phyloP scores from a whole-genome alignment of 1,139 yeast genomes.

The Geotrichum candidum region DNA sequence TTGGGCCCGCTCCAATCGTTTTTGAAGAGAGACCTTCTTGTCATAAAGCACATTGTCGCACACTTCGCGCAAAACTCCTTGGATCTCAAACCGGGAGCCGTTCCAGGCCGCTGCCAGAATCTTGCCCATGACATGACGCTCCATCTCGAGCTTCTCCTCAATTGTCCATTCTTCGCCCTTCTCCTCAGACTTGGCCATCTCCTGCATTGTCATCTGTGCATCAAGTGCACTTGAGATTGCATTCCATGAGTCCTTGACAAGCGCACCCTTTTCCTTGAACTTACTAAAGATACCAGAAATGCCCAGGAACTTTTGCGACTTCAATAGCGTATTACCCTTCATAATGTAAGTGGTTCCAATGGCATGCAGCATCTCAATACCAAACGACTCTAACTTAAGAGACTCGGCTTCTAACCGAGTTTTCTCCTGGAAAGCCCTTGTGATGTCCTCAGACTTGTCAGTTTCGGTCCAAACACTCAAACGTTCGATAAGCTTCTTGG shows the following conservation, averaged over 20 bases:
- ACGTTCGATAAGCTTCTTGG: slow-evolving; percentile 58
- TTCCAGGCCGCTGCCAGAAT: slow-evolving; percentile 95
- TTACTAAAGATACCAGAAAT: slow-evolving; percentile 81
- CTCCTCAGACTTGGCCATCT: slow-evolving; percentile 47
- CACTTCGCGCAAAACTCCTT: slow-evolving; percentile 79
- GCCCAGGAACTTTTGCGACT: slow-evolving; percentile 72
- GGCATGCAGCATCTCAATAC: slow-evolving; percentile 81
- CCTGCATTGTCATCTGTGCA: slow-evolving; percentile 82
- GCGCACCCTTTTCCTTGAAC: slow-evolving; percentile 80
- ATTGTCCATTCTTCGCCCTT: slow-evolving; percentile 59
- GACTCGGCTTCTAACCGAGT: slow-evolving; percentile 78
- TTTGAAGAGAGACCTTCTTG: slow-evolving; percentile 51
- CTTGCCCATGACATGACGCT: slow-evolving; percentile 79
- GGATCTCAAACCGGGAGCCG: slow-evolving; percentile 85
- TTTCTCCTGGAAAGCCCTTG: slow-evolving; percentile 62
- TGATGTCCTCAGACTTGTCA: slow-evolving; percentile 62
- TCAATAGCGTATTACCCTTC: slow-evolving; percentile 54
- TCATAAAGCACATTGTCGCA: slow-evolving; percentile 71
- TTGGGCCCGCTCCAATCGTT: slow-evolving; percentile 70
- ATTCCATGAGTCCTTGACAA: slow-evolving; percentile 78
- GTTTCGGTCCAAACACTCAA: slow-evolving; percentile 80
- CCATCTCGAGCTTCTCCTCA: slow-evolving; percentile 82
- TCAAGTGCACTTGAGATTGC: slow-evolving; percentile 83
- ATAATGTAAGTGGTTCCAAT: slow-evolving; percentile 72
- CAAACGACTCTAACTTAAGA: slow-evolving; percentile 90